Percentiles rank a stretch among this genome's conserved stretches.
phyloP scores from a whole-genome alignment of 148 eudicot species.

The Camellia granthamiana region DNA sequence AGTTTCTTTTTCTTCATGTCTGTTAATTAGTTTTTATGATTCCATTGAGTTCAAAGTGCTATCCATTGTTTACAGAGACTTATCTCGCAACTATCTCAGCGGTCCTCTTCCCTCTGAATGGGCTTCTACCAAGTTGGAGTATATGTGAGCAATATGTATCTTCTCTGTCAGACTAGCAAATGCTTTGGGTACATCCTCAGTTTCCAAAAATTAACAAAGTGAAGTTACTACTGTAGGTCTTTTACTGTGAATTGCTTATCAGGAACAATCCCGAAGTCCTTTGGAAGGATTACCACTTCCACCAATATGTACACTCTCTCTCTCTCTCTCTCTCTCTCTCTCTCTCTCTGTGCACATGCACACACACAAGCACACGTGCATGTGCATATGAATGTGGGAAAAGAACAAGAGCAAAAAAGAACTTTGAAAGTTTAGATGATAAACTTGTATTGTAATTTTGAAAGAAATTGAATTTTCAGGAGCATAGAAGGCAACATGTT shows the following conservation, averaged over 20 bases:
- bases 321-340: background rate
- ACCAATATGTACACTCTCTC: slow-evolving; percentile 32
- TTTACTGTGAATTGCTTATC: slow-evolving; percentile 44
- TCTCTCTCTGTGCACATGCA: background rate
- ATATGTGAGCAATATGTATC: slow-evolving; percentile 19
- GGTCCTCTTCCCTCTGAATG: slow-evolving; percentile 51
- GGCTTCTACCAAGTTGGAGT: slow-evolving; percentile 34
- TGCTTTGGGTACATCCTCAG: no score
- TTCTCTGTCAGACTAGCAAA: background rate
- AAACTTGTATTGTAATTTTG: background rate
- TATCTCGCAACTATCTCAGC: slow-evolving; percentile 36
- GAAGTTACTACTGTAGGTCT: slow-evolving; percentile 28
- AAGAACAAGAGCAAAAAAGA: background rate
- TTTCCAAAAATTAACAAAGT: background rate
- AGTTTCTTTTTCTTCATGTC: background rate
- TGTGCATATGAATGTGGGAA: no score
- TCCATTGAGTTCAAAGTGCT: background rate
- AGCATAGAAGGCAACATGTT: slow-evolving; percentile 41
- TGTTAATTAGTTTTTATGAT: background rate
- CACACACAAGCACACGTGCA: background rate
- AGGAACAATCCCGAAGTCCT: slow-evolving; percentile 45
- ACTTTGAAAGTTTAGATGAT: background rate
- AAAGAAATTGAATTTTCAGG: slow-evolving; percentile 27
- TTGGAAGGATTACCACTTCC: slow-evolving; percentile 45
- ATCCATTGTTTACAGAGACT: slow-evolving; percentile 31